Base-by-base conservation (phyloP, 2,329 filamentous ascomycete species). In the Ascochyta viciae-villosae region DNA sequence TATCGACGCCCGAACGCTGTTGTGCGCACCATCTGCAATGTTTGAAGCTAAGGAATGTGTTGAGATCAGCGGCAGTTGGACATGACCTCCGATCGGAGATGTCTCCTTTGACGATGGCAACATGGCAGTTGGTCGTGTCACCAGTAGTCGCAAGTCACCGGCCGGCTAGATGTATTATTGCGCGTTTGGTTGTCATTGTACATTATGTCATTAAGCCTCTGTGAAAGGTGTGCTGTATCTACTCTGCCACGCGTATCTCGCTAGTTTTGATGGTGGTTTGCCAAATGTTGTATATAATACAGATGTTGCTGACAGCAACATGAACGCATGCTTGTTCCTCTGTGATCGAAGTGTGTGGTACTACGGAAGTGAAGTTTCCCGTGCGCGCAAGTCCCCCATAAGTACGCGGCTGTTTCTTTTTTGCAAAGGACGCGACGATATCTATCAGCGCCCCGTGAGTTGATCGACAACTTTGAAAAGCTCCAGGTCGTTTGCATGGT, bases 401-500 rank as follows among this genome's bases (percentile, higher is more conserved):
- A 22, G 8, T 9, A 39, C 5, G 37, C 19, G 19, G 15, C 19
- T 38, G 4, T 38, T 10, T 9, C 27, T 31, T 31, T 13, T 24
- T 16, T 37, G 16, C 34, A 15, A 23, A 5, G 22, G 37, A 22
- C 10, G 37, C 29, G 13, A 31, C 8, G 16, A 12, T 23, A 37
- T 26, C 37, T 23, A 6, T 55, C 39, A 66, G n/a, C 53, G 60
- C 39, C 61, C 58, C 12, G 64, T 63, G 40, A 73, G 47, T 26
- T 61, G 56, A 16, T 61, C 64, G 9, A 75, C 60, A 34, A 71
- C 64, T 15, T 67, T 63, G 48, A 73, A 74, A 16, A 74, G 50
- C 31, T 68, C 48, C 42, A 64, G 63, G 34, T 74, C 67, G 15
- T 64, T 61, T 4, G 63, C 64, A 42, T 69, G 77, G 52, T 81